Evolutionary conservation across 352 stramenopile species (phyloP), one percentile per base, ranked within the genome.

Genomic region (Elongisporangium undulatum): DNA sequence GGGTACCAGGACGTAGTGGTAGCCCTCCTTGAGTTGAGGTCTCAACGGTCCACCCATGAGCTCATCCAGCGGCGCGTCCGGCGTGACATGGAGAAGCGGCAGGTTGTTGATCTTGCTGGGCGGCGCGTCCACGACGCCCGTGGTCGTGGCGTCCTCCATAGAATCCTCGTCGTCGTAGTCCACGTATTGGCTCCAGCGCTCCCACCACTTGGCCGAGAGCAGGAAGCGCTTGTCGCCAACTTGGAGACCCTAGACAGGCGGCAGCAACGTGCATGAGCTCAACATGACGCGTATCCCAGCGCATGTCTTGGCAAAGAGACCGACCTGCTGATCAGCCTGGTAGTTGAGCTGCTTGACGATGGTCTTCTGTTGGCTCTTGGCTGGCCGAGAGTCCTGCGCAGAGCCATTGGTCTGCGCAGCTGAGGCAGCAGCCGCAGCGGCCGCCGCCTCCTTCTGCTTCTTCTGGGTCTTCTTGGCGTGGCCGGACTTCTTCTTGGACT

Each of bases 181-280:
- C 12, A 92, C 82, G 49, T 81, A 91, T 49, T 87, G 71, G 45
- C 75, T 78, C 85, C 85, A 94, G 53, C 79, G 75, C 61, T 94
- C 69, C 85, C 85, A 94, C 85, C 85, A 94, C 66, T 91, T 91
- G 67, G 77, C 79, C 26, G 77, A 75, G 39, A 94, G 62, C 56
- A 94, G 75, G 59, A 83, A 94, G 56, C 81, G 85, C 62, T 86
- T 90, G 57, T 94, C 85, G 20, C 77, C 85, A 17, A 90, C 67
- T 63, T 90, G 82, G 53, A 94, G 72, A 3, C 82, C 77, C 68
- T 82, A 48, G 12, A 20, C 4, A 38, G 15, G 17, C 54, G 34
- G 41, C 49, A 45, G 23, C 23, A 26, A 26, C 7, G n/a, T n/a
- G 1, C 20, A n/a, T 49, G 39, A 20, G 5, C 21, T n/a, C 15